A percentile compares a stretch with the other conserved stretches of the same genome.
phyloP scores from a whole-genome alignment of 805 yeast species.

The Candida montana region DNA sequence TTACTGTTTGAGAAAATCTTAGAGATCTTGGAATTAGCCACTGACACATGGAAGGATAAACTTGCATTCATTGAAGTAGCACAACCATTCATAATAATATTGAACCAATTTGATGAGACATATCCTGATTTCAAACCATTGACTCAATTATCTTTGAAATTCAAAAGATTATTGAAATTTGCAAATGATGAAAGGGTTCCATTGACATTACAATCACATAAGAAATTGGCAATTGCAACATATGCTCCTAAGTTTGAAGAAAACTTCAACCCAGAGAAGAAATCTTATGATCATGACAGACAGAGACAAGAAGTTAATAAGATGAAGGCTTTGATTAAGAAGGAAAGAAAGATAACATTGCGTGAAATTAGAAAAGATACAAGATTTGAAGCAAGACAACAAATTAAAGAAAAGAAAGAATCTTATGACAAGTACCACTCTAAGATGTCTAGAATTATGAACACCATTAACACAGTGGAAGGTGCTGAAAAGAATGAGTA shows the following conservation, averaged over 20 bases:
- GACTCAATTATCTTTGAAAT: slow-evolving; percentile 34
- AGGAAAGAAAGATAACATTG: slow-evolving; percentile 82
- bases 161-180: slow-evolving; percentile 45
- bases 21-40: slow-evolving; percentile 25
- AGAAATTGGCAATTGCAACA: slow-evolving; percentile 77
- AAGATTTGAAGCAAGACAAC: slow-evolving; percentile 81
- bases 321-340: slow-evolving; percentile 79
- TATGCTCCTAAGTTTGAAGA: slow-evolving; percentile 91
- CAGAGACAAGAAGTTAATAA: slow-evolving; percentile 79
- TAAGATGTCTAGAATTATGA: slow-evolving; percentile 82
- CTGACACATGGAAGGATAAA: slow-evolving; percentile 56
- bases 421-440: slow-evolving; percentile 77
- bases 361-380: slow-evolving; percentile 89
- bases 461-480: slow-evolving; percentile 86
- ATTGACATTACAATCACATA: slow-evolving; percentile 75
- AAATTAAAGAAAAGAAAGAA: slow-evolving; percentile 69
- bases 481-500: slow-evolving; percentile 93
- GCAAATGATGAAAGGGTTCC: slow-evolving; percentile 54
- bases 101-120: slow-evolving; percentile 35
- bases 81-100: slow-evolving; percentile 38
- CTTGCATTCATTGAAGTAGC: slow-evolving; percentile 56
- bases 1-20: slow-evolving; percentile 26
- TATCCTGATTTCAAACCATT: slow-evolving; percentile 32
- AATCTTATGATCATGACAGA: slow-evolving; percentile 79
- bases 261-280: slow-evolving; percentile 92